Base-by-base conservation (phyloP, 495 filamentous ascomycete genomes). In the Xylaria telfairii region DNA sequence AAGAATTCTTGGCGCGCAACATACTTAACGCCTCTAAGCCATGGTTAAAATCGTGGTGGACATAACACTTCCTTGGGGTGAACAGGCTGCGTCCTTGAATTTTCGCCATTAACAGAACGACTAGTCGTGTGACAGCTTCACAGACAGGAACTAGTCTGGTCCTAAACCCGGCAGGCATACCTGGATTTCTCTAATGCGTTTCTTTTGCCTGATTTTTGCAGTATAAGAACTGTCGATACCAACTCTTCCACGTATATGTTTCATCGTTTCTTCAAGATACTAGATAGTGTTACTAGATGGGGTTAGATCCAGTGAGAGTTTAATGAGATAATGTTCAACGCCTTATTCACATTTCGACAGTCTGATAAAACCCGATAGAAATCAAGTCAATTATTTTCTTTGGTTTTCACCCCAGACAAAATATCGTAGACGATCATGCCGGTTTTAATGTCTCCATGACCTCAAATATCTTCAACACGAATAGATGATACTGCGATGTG, bases 271-370 rank as follows among this genome's bases (percentile, higher is more conserved):
- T 51, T 51, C 5, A 51, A 51, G 47, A 51, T 54, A 54, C 26
- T 54, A 54, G 51, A 54, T 54, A 54, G 51, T 54, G 26, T 30
- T 54, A 54, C 3, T 54, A 54, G 51, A 54, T 28, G 12, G 51
- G 51, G 51, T 54, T 54, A 54, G 51, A 54, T 5, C 24, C 26
- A 30, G 3, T 1, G 51, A 54, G 51, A 17, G 26, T 54, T 17
- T 13, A 54, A 54, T 54, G 51, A 54, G 26, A 54, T 7, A 54
- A 15, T 28, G 5, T 17, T 54, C 30, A 30, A 54, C 51, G 26
- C 17, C 26, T 13, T 17, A 17, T 54, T 30, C 49, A 26, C 4
- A 7, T 15, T 6, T 54, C 4, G 12, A 4, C 3, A 12, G 21
- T 24, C 17, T 2, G 47, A 51, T 51, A 26, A 26, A 1, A 24